These are phyloP conservation scores for Tympanopsis confertula DNA, from an alignment of 2,329 filamentous ascomycete species.

Conservation along the genomic window DNA sequence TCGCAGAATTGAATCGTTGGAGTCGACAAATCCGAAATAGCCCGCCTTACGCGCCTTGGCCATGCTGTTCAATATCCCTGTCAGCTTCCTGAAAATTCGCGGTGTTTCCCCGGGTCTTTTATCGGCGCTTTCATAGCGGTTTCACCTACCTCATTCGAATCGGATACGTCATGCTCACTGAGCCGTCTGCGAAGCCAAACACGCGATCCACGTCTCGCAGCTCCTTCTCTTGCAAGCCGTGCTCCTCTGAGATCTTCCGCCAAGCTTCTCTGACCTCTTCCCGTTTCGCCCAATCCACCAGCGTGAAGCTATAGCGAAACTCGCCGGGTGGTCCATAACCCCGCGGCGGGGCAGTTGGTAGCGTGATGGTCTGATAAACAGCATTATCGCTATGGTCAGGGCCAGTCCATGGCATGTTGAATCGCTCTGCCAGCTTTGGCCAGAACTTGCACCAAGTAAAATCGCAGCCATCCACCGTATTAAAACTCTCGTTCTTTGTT, in stretches of 20 bases:
- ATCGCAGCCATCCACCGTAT: conserved; percentile 28
- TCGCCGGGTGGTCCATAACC: conserved; percentile 29
- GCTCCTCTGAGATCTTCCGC: conserved; percentile 26
- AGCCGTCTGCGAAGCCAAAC: conserved; percentile 30
- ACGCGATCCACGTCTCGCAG: conserved; percentile 29
- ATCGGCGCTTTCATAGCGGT: too few species aligned
- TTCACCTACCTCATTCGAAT: conserved; percentile 16
- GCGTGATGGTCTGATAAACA: too few species aligned
- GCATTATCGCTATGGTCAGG: too few species aligned
- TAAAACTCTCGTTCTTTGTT: conserved; percentile 32
- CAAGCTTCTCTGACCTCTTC: conserved; percentile 29
- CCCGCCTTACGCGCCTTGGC: conserved; percentile 16
- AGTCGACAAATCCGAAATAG: conserved; percentile 20
- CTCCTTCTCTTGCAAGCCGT: conserved; percentile 24
- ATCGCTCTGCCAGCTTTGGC: conserved; percentile 31
- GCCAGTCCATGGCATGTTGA: conserved; percentile 21
- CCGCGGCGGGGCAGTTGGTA: conserved; percentile 10
- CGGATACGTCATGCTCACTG: conserved; percentile 13
- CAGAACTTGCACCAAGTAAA: conserved; percentile 35
- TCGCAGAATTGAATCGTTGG: conserved; percentile 12
- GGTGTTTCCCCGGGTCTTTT: too few species aligned
- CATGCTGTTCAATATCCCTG: conserved; percentile 9
- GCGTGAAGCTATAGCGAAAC: conserved; percentile 23
- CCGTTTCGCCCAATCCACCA: conserved; percentile 31
- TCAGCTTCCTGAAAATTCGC: not conserved